Percentiles rank a stretch among this genome's conserved stretches.
These are phyloP conservation scores for Backusella morwellensis DNA, from an alignment of 192 early-diverging fungal species.

Conservation along the genomic window DNA sequence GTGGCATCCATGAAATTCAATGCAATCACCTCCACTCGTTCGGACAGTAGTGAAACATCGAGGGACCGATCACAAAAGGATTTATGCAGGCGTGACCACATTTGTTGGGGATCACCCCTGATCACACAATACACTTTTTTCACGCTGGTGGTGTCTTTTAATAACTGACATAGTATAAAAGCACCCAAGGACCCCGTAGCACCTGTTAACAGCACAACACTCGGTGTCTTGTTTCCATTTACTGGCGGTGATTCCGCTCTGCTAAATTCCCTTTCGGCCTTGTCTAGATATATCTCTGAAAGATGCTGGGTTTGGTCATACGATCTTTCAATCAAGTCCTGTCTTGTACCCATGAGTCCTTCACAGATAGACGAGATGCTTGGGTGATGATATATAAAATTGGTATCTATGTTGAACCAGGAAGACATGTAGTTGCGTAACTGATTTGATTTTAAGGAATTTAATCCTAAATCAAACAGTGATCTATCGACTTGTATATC, in stretches of 20 bases:
- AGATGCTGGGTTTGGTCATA: constrained; percentile 14
- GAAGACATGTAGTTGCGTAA: constrained; percentile 11
- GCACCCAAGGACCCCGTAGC: constrained; percentile 37
- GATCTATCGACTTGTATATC: background rate
- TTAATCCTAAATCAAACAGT: constrained; percentile 27
- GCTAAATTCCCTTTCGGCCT: constrained; percentile 9
- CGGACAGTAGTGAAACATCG: constrained; percentile 14
- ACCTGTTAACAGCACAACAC: constrained; percentile 33
- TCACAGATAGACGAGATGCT: background rate
- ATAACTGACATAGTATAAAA: constrained; percentile 22
- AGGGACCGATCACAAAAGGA: constrained; percentile 20
- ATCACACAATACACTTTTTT: constrained; percentile 32
- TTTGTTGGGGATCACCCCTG: constrained; percentile 15
- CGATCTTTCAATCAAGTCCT: background rate
- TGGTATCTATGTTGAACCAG: background rate
- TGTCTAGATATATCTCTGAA: background rate
- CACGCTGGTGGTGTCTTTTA: constrained; percentile 11
- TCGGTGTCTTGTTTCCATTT: background rate
- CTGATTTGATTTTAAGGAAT: constrained; percentile 22
- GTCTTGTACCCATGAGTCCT: background rate
- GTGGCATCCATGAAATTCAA: constrained; percentile 18
- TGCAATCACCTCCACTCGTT: constrained; percentile 5
- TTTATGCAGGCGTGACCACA: constrained; percentile 1
- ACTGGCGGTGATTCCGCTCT: background rate
- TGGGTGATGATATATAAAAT: constrained; percentile 22